Evolutionary conservation across 495 filamentous ascomycete genomes (phyloP), one percentile per base, ranked within the genome.

Genomic region (Penicillium silybi): DNA sequence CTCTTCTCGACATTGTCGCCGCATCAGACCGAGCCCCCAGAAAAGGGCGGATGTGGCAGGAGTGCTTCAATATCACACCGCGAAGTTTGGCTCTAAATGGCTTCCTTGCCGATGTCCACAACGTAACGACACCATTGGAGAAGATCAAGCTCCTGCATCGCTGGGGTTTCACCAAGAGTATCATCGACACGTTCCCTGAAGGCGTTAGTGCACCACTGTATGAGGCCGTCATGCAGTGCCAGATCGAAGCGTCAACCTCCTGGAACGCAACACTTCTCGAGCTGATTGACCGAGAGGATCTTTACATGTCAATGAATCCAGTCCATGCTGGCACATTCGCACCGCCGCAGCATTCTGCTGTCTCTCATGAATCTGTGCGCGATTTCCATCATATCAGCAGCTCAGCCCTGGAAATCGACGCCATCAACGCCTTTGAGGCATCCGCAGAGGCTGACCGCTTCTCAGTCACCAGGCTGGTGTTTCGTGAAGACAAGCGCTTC

Each of bases 401-500:
- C 35, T 81, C 79, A 6, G 74, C 80, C 7, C 69, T 84, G 18
- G 83, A 87, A 35, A 69, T 75, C 18, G 84, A 86, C 44, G 57
- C 68, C 6, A 75, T 79, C 44, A 80, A 79, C 37, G 77, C 81
- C 1, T 86, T 84, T 56, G 84, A 86, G 59, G 80, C 76, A 6
- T 80, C 83, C 47, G 80, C 84, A 13, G 91, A 91, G 59, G 81
- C 84, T 26, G 92, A 96, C 59, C 80, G 90, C 15, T 84, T 89
- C 62, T 80, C 83, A 1, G 80, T 97, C 9, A 90, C 92, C 13
- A 80, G 84, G 39, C 71, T 92, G 13, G 85, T 97, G 45, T 99
- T 96, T 75, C 85, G 85, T 44, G 90, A 97, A 46, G 93, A 99
- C 57, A 83, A 87, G 48, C 86, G 93, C 17, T 86, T 95, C 46